phyloP scores from a whole-genome alignment of 2,329 filamentous ascomycete species.

The Colletotrichum scovillei region DNA sequence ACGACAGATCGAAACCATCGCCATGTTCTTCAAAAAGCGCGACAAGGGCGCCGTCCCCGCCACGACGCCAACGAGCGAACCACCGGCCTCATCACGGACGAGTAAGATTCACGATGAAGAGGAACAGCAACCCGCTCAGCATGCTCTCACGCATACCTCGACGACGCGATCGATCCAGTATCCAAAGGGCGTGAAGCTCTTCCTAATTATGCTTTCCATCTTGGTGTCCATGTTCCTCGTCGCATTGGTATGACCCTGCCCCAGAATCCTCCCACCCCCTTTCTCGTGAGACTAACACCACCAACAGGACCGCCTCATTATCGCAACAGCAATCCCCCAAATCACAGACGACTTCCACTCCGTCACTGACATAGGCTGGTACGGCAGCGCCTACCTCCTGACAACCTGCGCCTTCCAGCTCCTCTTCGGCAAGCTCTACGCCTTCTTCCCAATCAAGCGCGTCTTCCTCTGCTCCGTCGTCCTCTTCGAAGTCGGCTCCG shows the following conservation, averaged over 20 bases:
- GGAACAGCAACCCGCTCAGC: not conserved
- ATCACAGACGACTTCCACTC: constrained; percentile 47
- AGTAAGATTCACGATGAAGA: constrained; percentile 27
- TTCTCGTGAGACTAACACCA: not conserved
- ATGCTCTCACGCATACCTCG: constrained; percentile 5
- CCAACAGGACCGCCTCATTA: constrained; percentile 49
- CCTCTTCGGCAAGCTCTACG: constrained; percentile 45
- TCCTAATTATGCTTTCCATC: constrained; percentile 30
- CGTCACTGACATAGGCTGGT: constrained; percentile 44
- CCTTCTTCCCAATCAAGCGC: constrained; percentile 41
- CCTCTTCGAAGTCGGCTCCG: constrained; percentile 45
- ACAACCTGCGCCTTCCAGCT: constrained; percentile 45
- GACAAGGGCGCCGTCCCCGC: constrained; percentile 5
- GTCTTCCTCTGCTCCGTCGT: constrained; percentile 41
- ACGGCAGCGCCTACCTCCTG: constrained; percentile 44
- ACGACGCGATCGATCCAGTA: constrained; percentile 24
- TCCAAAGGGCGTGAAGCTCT: constrained; percentile 37
- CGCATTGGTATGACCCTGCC: constrained; percentile 10
- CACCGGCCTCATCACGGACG: constrained; percentile 17
- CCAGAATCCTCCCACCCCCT: not conserved
- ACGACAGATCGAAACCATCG: not conserved
- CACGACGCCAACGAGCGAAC: not conserved
- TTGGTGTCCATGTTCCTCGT: constrained; percentile 36
- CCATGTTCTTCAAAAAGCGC: constrained; percentile 28
- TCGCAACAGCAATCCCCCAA: constrained; percentile 49